Percentiles rank a stretch among this genome's conserved stretches.
phyloP scores from a whole-genome alignment of 179 eudicot genomes.

The Corrigiola litoralis region DNA sequence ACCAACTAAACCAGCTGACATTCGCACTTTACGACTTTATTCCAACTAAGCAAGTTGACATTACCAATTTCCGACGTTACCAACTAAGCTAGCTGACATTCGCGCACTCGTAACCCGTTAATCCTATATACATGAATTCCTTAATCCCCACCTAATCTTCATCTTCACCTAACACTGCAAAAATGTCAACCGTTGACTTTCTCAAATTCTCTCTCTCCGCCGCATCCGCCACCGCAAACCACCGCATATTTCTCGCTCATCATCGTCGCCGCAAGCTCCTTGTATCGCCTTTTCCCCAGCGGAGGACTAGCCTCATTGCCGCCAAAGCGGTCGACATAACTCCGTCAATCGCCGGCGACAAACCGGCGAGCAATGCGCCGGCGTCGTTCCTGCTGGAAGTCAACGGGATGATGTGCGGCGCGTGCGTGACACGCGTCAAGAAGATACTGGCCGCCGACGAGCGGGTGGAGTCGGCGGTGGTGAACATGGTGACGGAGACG shows the following conservation, averaged over 20 bases:
- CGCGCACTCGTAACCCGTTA: too few relatives aligned
- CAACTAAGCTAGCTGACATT: too few relatives aligned
- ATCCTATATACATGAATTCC: not conserved
- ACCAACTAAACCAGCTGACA: too few relatives aligned
- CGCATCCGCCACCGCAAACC: slow-evolving; percentile 13
- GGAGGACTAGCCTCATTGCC: slow-evolving; percentile 12
- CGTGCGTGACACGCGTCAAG: slow-evolving; percentile 78
- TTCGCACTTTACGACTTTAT: too few relatives aligned
- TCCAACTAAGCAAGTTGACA: too few relatives aligned
- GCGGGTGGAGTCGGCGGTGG: slow-evolving; percentile 84
- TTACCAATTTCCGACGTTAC: too few relatives aligned
- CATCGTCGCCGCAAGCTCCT: slow-evolving; percentile 17
- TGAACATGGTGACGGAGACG: slow-evolving; percentile 89
- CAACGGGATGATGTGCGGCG: slow-evolving; percentile 94
- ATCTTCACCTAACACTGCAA: not conserved
- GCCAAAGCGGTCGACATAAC: slow-evolving; percentile 41
- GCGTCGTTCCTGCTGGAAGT: slow-evolving; percentile 68
- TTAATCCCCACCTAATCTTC: not conserved
- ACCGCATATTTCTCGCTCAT: slow-evolving; percentile 9
- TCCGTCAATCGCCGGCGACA: slow-evolving; percentile 19
- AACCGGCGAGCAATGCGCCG: not conserved
- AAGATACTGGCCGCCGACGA: slow-evolving; percentile 53
- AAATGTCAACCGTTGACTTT: slow-evolving; percentile 34
- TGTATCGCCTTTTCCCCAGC: not conserved
- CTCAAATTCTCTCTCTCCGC: slow-evolving; percentile 37